Percentiles rank a stretch among this genome's conserved stretches.
Conservation (phyloP, 768 basidiomycete species). For the Neoboletus magnificus region DNA sequence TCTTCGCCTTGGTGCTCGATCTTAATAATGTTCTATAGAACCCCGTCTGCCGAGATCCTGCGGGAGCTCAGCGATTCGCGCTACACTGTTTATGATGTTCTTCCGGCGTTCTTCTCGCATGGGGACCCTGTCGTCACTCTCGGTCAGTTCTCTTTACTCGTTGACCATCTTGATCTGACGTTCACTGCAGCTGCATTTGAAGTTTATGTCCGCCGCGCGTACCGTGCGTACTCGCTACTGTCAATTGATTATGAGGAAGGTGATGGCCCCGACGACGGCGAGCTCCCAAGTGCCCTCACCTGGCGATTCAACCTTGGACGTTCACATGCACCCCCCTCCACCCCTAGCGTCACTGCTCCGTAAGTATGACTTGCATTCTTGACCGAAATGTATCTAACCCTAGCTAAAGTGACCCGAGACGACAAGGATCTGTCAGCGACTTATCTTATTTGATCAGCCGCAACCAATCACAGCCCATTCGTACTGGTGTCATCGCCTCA, state of each 20-base stretch:
- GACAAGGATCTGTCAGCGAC: conserved; percentile 94
- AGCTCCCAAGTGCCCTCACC: conserved; percentile 73
- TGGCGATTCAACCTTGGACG: conserved; percentile 97
- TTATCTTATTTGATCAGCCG: conserved; percentile 88
- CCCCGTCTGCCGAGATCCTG: conserved; percentile 82
- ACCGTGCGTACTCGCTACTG: conserved; percentile 87
- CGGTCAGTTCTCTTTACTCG: conserved; percentile 44
- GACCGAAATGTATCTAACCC: conserved; percentile 3
- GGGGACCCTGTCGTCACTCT: conserved; percentile 79
- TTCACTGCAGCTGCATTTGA: conserved; percentile 76
- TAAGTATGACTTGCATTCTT: conserved; percentile 10
- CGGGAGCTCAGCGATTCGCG: conserved; percentile 93
- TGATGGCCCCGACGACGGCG: conserved; percentile 78
- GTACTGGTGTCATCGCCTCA: conserved; percentile 88
- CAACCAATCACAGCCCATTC: conserved; percentile 83
- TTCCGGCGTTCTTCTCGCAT: conserved; percentile 93
- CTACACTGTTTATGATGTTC: conserved; percentile 95
- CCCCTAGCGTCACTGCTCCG: conserved; percentile 56
- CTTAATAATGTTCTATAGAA: conserved; percentile 39
- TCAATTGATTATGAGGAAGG: conserved; percentile 96
- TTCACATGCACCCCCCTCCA: conserved; percentile 81
- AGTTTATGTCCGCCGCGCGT: conserved; percentile 93
- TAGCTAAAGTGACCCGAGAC: conserved; percentile 51
- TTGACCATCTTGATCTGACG: neutral
- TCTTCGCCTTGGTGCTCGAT: neutral